phyloP scores from a whole-genome alignment of 106 monocot species.

The Phalaenopsis aphrodite region DNA sequence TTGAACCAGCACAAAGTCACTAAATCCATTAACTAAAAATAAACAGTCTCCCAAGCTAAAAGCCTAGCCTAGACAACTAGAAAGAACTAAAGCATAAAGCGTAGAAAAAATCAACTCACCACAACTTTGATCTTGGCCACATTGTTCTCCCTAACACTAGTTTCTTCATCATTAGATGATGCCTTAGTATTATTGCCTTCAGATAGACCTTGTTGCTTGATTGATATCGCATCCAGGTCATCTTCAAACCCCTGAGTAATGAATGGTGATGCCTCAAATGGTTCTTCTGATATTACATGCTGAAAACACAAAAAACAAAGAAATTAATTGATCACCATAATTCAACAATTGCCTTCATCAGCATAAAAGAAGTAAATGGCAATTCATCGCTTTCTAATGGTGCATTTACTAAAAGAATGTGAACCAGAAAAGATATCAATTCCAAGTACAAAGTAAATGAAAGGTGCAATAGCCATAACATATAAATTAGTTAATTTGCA shows the following conservation, averaged over 20 bases:
- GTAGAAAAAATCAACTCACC: conserved; percentile 38
- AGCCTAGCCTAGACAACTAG: not conserved
- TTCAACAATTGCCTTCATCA: not conserved
- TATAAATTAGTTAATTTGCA: not conserved
- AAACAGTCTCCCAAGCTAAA: not conserved
- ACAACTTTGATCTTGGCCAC: conserved; percentile 92
- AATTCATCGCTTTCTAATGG: not conserved
- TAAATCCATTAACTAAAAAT: not conserved
- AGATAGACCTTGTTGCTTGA: conserved; percentile 30
- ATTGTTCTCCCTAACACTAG: conserved; percentile 53
- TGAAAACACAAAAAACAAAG: conserved; percentile 24
- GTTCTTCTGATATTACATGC: conserved; percentile 60
- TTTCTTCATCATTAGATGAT: conserved; percentile 39
- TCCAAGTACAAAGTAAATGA: not conserved
- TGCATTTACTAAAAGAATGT: not conserved
- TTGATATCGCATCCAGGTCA: conserved; percentile 34
- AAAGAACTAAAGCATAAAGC: not conserved
- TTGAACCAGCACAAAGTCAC: not conserved
- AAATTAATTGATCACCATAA: not conserved
- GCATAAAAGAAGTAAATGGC: not conserved
- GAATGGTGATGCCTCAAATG: conserved; percentile 75
- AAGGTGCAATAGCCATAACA: not conserved
- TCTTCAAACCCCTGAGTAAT: conserved; percentile 45
- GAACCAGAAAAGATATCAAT: not conserved
- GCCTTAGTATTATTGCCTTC: conserved; percentile 19